Conservation (phyloP, 2,329 filamentous ascomycete species). For the Tolypocladium tropicale region DNA sequence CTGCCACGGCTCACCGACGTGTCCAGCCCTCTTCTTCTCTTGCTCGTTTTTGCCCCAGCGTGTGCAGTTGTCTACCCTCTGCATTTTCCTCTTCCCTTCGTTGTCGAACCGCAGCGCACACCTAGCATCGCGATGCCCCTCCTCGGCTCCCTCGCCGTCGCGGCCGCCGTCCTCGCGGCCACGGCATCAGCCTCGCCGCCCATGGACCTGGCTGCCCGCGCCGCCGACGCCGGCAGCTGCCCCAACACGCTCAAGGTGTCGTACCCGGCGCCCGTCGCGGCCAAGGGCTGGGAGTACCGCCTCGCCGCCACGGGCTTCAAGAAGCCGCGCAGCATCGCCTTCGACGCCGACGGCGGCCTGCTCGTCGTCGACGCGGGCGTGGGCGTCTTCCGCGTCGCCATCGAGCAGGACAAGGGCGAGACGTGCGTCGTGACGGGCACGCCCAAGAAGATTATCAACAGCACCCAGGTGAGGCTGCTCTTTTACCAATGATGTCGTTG, state of each 20-base stretch:
- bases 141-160: neutral
- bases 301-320: slow-evolving; percentile 30
- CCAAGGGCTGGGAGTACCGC: slow-evolving; percentile 32
- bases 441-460: slow-evolving; percentile 24
- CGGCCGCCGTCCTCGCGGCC: neutral
- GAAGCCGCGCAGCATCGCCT: slow-evolving; percentile 32
- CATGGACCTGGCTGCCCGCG: neutral
- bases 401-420: slow-evolving; percentile 27
- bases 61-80: neutral
- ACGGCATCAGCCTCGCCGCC: neutral
- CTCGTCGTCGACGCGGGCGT: slow-evolving; percentile 32
- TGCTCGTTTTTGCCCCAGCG: neutral
- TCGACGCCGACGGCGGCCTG: slow-evolving; percentile 34
- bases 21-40: neutral
- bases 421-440: slow-evolving; percentile 29
- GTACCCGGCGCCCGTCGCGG: slow-evolving; percentile 26
- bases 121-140: neutral
- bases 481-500: neutral
- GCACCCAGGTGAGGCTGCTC: slow-evolving; percentile 19
- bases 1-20: neutral
- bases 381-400: slow-evolving; percentile 29
- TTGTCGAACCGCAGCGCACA: neutral
- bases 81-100: no score
- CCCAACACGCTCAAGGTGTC: slow-evolving; percentile 21
- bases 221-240: slow-evolving; percentile 14